These are phyloP conservation scores for Pleurotus ostreatus DNA, from an alignment of 768 basidiomycete species.

Conservation along the genomic window DNA sequence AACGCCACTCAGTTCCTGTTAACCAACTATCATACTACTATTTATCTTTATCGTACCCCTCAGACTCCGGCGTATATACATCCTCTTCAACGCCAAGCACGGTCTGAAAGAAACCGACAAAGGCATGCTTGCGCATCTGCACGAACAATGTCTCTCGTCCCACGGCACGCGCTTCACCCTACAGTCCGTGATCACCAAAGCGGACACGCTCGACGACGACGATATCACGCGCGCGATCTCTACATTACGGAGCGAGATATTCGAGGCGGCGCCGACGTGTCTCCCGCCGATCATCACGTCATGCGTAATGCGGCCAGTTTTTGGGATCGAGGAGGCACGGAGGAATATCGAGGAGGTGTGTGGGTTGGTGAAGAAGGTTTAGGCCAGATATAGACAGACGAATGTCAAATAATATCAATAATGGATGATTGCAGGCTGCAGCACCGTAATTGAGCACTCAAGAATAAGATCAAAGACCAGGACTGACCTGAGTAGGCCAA, in stretches of 20 bases:
- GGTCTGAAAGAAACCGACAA: constrained; percentile 52
- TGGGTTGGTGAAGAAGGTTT: constrained; percentile 24
- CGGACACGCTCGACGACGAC: constrained; percentile 43
- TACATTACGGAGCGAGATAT: constrained; percentile 47
- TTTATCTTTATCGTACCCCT: no score
- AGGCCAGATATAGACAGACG: not conserved
- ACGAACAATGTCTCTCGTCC: constrained; percentile 32
- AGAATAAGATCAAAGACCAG: not conserved
- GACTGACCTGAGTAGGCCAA: constrained; percentile 36
- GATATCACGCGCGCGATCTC: constrained; percentile 31
- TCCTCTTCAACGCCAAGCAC: constrained; percentile 68
- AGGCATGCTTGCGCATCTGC: constrained; percentile 56
- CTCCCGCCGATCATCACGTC: constrained; percentile 63
- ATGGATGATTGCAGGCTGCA: constrained; percentile 13
- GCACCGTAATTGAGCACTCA: not conserved
- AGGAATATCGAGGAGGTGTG: constrained; percentile 59
- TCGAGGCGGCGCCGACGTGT: constrained; percentile 54
- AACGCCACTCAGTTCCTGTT: not conserved
- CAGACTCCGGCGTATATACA: constrained; percentile 68
- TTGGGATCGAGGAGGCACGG: constrained; percentile 56
- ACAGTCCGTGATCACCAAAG: constrained; percentile 73
- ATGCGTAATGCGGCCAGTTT: constrained; percentile 39
- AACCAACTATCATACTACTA: not conserved
- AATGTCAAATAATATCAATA: constrained; percentile 13
- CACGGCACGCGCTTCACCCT: constrained; percentile 48